These are phyloP conservation scores for Phytophthora hybrid DNA, from an alignment of 352 stramenopile genomes.

Conservation along the genomic window DNA sequence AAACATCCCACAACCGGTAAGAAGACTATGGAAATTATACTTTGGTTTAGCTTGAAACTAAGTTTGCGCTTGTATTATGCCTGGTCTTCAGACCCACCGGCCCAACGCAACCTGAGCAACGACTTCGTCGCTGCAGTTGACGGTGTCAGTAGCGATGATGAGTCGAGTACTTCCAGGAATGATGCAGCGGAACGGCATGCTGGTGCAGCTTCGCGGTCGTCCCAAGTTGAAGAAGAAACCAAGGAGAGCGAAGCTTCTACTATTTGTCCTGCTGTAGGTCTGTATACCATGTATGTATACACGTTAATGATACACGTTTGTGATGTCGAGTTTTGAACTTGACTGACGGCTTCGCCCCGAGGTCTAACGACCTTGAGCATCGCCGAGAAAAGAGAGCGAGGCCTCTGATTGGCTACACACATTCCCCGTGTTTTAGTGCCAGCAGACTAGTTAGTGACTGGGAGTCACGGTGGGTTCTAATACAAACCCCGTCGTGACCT, in stretches of 20 bases:
- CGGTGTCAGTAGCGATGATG: neutral
- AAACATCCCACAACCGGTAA: too few species aligned
- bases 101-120: neutral
- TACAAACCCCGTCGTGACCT: too few species aligned
- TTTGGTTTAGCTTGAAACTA: neutral
- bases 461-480: too few species aligned
- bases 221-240: neutral
- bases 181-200: neutral
- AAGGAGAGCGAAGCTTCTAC: neutral
- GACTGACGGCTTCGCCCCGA: too few species aligned
- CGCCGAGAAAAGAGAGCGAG: too few species aligned
- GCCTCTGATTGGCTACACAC: too few species aligned
- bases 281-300: conserved; percentile 1
- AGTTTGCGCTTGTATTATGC: neutral
- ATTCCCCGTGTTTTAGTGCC: too few species aligned
- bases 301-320: conserved; percentile 12
- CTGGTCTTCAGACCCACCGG: neutral
- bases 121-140: neutral
- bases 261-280: neutral
- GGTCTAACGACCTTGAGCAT: too few species aligned
- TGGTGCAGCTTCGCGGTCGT: too few species aligned
- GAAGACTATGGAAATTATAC: neutral
- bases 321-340: too few species aligned
- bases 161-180: neutral
- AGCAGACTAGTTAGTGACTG: too few species aligned